These are phyloP conservation scores for Phaeophleospora eucalypticola DNA, from an alignment of 2,329 filamentous ascomycete genomes.

Conservation along the genomic window DNA sequence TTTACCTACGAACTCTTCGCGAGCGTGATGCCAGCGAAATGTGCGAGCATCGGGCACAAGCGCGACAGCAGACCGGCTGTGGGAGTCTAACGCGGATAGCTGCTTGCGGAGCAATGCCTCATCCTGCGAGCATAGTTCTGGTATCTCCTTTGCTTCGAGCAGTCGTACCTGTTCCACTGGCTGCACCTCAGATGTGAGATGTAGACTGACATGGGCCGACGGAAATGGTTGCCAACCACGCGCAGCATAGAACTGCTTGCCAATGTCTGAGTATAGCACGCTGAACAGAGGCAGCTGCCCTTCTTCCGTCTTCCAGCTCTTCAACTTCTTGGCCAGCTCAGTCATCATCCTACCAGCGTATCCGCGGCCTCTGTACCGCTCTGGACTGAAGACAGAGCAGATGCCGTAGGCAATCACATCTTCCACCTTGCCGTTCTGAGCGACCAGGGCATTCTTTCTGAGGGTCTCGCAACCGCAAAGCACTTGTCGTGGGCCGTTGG, in stretches of 20 bases:
- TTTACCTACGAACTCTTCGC: constrained; percentile 72
- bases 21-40: constrained; percentile 71
- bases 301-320: constrained; percentile 49
- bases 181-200: constrained; percentile 28
- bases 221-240: constrained; percentile 73
- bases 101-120: constrained; percentile 56
- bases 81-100: constrained; percentile 39
- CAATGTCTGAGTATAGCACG: constrained; percentile 82
- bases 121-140: constrained; percentile 60
- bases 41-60: constrained; percentile 64
- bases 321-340: constrained; percentile 57
- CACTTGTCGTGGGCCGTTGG: constrained; percentile 36
- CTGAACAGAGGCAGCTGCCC: constrained; percentile 58
- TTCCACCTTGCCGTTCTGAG: constrained; percentile 42
- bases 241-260: constrained; percentile 72
- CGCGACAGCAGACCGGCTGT: constrained; percentile 48
- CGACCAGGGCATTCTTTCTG: constrained; percentile 45
- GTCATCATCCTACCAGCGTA: constrained; percentile 75
- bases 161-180: constrained; percentile 10
- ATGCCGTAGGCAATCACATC: constrained; percentile 69
- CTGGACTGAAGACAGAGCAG: constrained; percentile 70
- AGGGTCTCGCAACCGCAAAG: constrained; percentile 58
- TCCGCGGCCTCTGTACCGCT: constrained; percentile 62
- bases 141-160: constrained; percentile 59
- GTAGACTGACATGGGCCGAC: constrained; percentile 68